Evolutionary conservation across 2,329 filamentous ascomycete genomes (phyloP).

Genomic region (Madurella mycetomatis): DNA sequence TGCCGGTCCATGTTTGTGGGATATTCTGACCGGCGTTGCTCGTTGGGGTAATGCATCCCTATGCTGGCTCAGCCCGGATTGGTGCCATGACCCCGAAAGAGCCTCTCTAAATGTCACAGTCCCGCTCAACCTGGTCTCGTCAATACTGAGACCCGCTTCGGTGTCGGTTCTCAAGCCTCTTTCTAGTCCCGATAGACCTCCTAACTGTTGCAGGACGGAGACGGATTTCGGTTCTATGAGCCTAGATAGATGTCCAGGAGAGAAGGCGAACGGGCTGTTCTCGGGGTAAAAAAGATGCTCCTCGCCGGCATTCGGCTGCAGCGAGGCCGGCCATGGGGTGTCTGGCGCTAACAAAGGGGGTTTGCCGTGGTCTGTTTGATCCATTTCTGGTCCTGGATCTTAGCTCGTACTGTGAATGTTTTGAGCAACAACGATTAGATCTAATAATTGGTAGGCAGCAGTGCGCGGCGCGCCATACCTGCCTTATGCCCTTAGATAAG

Average conservation of each 20-base stretch:
- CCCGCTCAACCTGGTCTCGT: constrained; percentile 47
- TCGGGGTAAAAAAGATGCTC: constrained; percentile 63
- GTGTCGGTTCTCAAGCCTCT: constrained; percentile 64
- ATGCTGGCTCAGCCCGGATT: too few relatives aligned
- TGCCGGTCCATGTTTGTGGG: too few relatives aligned
- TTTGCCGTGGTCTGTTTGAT: background rate
- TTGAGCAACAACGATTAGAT: too few relatives aligned
- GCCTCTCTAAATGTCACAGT: background rate
- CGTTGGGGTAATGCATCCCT: too few relatives aligned
- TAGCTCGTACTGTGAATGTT: too few relatives aligned
- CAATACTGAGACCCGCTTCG: constrained; percentile 60
- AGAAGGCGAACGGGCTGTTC: constrained; percentile 66
- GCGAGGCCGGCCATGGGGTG: constrained; percentile 49
- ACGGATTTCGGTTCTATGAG: constrained; percentile 75
- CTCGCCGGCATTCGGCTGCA: constrained; percentile 39
- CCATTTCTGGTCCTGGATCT: background rate
- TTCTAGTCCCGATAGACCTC: constrained; percentile 67
- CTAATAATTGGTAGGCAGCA: too few relatives aligned
- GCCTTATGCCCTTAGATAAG: background rate
- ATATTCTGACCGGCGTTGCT: too few relatives aligned
- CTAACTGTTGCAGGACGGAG: constrained; percentile 66
- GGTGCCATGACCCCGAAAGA: too few relatives aligned
- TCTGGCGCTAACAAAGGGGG: background rate
- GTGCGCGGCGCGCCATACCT: too few relatives aligned
- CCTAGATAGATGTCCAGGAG: constrained; percentile 67